phyloP scores from a whole-genome alignment of 2,329 filamentous ascomycete species.

The Phaeosphaeria sp. region DNA sequence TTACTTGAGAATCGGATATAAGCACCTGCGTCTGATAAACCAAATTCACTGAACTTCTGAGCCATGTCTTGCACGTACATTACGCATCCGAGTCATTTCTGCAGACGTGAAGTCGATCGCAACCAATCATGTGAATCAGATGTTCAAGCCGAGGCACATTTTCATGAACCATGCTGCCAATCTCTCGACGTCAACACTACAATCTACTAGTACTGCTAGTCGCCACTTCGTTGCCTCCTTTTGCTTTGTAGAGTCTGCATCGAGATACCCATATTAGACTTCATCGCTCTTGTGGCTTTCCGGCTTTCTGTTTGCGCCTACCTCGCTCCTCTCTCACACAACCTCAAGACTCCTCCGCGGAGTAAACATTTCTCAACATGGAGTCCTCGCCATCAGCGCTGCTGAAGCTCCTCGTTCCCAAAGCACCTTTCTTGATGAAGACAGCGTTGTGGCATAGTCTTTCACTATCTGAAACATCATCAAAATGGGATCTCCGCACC shows the following conservation, averaged over 20 bases:
- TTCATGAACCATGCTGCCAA: constrained; percentile 2
- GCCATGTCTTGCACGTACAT: neutral
- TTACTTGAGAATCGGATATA: neutral
- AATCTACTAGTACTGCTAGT: neutral
- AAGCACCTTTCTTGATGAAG: constrained; percentile 67
- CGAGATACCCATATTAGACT: neutral
- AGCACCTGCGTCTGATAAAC: neutral
- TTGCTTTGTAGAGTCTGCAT: neutral
- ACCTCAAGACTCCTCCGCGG: neutral
- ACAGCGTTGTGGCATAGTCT: constrained; percentile 70
- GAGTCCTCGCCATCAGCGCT: constrained; percentile 43
- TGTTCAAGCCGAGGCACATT: constrained; percentile 14
- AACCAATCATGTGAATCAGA: constrained; percentile 9
- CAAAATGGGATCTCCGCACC: constrained; percentile 80
- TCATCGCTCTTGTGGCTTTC: neutral
- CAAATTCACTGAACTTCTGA: neutral
- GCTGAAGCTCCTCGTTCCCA: constrained; percentile 43
- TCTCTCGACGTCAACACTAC: constrained; percentile 23
- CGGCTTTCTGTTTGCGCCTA: neutral
- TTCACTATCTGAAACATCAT: constrained; percentile 71
- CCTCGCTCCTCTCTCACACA: neutral
- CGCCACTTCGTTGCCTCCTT: constrained; percentile 5
- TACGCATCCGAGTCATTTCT: neutral
- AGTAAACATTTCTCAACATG: constrained; percentile 26
- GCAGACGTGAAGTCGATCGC: neutral